Conservation (phyloP, 2,329 filamentous ascomycete species). For the Scedosporium aurantiacum region DNA sequence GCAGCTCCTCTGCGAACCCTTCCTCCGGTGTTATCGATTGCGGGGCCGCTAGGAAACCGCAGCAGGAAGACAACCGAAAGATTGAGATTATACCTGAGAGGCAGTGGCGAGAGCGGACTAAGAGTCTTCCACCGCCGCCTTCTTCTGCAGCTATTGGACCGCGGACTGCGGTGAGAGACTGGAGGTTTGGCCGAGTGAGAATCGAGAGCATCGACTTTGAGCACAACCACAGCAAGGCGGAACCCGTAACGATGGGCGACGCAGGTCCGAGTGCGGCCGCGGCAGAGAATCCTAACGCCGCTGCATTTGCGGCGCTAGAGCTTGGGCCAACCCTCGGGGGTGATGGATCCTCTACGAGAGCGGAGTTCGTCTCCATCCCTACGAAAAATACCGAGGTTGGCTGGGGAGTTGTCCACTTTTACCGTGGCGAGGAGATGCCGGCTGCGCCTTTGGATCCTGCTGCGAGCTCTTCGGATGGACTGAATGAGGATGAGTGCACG, state of each 20-base stretch:
- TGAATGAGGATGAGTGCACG: slow-evolving; percentile 55
- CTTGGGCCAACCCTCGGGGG: slow-evolving; percentile 44
- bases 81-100: slow-evolving; percentile 27
- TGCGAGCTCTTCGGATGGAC: slow-evolving; percentile 18
- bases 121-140: slow-evolving; percentile 31
- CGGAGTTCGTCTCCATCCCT: slow-evolving; percentile 61
- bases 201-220: slow-evolving; percentile 74
- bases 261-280: slow-evolving; percentile 7
- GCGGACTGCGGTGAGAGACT: slow-evolving; percentile 50
- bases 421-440: slow-evolving; percentile 72
- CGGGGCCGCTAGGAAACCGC: slow-evolving; percentile 25
- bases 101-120: slow-evolving; percentile 27
- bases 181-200: slow-evolving; percentile 68
- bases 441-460: slow-evolving; percentile 26
- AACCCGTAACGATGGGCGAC: slow-evolving; percentile 22
- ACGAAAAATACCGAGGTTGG: slow-evolving; percentile 66
- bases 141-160: slow-evolving; percentile 33
- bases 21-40: slow-evolving; percentile 35
- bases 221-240: slow-evolving; percentile 12
- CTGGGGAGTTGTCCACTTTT: slow-evolving; percentile 91
- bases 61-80: slow-evolving; percentile 21
- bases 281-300: slow-evolving; percentile 22
- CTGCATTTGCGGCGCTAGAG: slow-evolving; percentile 37
- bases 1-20: slow-evolving; percentile 10
- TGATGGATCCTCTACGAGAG: slow-evolving; percentile 70